phyloP scores from a whole-genome alignment of 1,284 basidiomycete species.

The Chalciporus sp. region DNA sequence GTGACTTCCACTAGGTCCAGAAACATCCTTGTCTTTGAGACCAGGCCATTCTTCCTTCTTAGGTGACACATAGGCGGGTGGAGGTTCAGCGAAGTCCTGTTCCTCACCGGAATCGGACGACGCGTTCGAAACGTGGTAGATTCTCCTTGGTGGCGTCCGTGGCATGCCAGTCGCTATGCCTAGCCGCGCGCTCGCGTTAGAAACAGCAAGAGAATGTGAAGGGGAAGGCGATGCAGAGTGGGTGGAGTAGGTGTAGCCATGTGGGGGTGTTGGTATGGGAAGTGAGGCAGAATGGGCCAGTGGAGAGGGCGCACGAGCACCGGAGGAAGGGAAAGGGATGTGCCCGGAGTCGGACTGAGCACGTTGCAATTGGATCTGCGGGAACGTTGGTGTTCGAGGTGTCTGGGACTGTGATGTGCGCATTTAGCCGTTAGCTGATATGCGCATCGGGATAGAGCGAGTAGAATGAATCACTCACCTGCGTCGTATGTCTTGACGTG shows the following conservation, averaged over 20 bases:
- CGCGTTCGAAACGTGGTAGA: conserved; percentile 43
- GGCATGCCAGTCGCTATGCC: conserved; percentile 21
- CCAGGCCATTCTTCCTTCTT: conserved; percentile 4
- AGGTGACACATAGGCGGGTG: conserved; percentile 45
- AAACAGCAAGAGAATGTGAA: conserved; percentile 8
- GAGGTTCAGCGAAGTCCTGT: conserved; percentile 35
- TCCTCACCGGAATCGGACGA: conserved; percentile 31
- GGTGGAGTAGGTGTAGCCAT: conserved; percentile 17
- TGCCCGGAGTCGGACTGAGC: conserved; percentile 22
- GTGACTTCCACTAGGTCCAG: neutral
- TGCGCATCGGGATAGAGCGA: neutral
- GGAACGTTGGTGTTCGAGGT: conserved; percentile 19
- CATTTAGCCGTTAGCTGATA: neutral
- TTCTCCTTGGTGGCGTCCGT: conserved; percentile 33
- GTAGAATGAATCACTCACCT: conserved; percentile 16
- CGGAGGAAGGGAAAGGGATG: conserved; percentile 11
- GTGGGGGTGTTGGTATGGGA: conserved; percentile 19
- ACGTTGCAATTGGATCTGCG: conserved; percentile 30
- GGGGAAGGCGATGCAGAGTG: conserved; percentile 16
- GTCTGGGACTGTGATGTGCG: conserved; percentile 6
- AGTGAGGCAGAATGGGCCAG: conserved; percentile 30
- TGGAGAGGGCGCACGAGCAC: conserved; percentile 22
- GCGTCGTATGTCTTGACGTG: conserved; percentile 7
- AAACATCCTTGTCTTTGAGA: conserved; percentile 25
- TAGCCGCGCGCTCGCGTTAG: neutral